phyloP scores from a whole-genome alignment of 23 red algal genomes.

The Gracilaria domingensis region DNA sequence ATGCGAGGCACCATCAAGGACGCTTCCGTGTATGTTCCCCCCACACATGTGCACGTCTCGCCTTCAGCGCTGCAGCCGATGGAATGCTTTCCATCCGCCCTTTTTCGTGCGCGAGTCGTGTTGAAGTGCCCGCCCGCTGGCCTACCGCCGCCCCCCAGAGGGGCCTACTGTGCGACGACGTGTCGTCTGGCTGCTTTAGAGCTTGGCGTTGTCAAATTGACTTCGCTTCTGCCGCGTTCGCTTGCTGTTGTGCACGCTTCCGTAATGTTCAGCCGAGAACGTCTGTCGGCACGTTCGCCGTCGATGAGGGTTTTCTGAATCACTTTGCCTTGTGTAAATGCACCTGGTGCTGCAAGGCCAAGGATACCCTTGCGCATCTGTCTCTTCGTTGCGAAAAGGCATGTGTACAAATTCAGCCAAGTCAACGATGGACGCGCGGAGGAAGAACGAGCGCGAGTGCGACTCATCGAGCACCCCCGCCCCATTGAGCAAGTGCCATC shows the following conservation, averaged over 20 bases:
- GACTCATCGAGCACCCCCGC: no score
- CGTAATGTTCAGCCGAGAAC: neutral
- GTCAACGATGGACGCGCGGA: neutral
- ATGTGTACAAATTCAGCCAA: neutral
- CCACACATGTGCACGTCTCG: neutral
- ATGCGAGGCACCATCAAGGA: neutral
- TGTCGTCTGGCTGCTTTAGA: slow-evolving; percentile 22
- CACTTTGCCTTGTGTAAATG: neutral
- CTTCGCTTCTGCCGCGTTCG: no score
- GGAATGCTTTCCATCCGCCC: neutral
- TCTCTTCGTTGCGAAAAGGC: neutral
- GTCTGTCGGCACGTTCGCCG: neutral
- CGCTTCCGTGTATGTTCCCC: neutral
- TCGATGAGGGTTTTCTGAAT: neutral
- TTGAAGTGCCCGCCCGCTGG: neutral
- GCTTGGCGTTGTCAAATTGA: neutral
- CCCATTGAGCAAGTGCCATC: no score
- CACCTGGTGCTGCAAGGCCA: no score
- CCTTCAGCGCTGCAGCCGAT: neutral
- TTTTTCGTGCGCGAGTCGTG: neutral
- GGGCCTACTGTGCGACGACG: neutral
- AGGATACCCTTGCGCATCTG: no score
- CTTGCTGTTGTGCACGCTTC: neutral
- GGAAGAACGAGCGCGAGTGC: no score
- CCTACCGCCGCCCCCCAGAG: no score